Conservation (phyloP, 345 rosid genomes). For the Clarkia xantiana region DNA sequence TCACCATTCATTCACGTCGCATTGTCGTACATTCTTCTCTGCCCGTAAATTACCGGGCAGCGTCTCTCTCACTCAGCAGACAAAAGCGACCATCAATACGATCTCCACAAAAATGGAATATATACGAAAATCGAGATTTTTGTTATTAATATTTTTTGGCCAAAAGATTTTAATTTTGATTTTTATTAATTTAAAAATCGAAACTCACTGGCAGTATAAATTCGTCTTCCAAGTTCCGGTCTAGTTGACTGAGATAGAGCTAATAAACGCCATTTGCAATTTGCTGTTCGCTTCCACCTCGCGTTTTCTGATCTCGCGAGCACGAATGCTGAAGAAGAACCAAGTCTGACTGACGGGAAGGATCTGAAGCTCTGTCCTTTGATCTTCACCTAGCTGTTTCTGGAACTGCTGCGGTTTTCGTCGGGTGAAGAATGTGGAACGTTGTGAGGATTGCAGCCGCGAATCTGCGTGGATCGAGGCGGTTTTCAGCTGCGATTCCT, state of each 20-base stretch:
- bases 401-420: not conserved
- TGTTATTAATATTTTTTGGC: too few relatives aligned
- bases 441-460: conserved; percentile 31
- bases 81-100: not conserved
- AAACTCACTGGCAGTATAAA: too few relatives aligned
- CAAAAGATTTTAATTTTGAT: too few relatives aligned
- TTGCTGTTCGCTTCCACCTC: too few relatives aligned
- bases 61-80: not conserved
- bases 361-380: not conserved
- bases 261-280: too few relatives aligned
- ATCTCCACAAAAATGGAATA: too few relatives aligned
- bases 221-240: too few relatives aligned
- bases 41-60: conserved; percentile 26
- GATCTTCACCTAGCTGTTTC: not conserved
- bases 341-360: not conserved
- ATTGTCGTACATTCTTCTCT: conserved; percentile 7
- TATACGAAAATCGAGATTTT: too few relatives aligned
- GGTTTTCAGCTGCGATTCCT: conserved; percentile 66
- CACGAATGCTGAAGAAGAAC: too few relatives aligned
- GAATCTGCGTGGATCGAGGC: conserved; percentile 36
- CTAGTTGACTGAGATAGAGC: too few relatives aligned
- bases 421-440: conserved; percentile 39
- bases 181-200: too few relatives aligned
- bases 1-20: not conserved
- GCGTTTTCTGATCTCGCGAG: too few relatives aligned